Conservation (phyloP, 2,329 filamentous ascomycete genomes). For the Xylariales sp. region DNA sequence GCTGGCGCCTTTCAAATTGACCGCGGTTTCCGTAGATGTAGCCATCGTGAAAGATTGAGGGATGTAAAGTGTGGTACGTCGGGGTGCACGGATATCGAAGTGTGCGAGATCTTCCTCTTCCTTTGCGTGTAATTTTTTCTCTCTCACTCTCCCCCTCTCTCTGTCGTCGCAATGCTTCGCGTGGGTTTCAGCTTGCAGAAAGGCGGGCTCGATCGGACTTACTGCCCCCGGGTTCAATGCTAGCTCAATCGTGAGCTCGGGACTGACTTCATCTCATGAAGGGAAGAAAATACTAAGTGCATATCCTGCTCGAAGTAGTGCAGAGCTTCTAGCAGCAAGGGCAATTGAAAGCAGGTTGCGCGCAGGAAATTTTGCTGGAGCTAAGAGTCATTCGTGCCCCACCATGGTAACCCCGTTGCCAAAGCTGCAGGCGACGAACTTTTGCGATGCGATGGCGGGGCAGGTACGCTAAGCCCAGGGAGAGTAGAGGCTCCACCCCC, state of each 20-base stretch:
- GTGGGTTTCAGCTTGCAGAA: too few species aligned
- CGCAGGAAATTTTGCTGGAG: not conserved
- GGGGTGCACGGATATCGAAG: not conserved
- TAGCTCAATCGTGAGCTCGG: constrained; percentile 9
- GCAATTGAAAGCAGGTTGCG: too few species aligned
- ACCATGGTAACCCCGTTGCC: not conserved
- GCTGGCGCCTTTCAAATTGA: constrained; percentile 10
- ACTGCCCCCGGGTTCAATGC: not conserved
- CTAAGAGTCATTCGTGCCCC: not conserved
- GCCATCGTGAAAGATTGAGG: constrained; percentile 15
- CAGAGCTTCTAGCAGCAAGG: not conserved
- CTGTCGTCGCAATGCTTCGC: too few species aligned
- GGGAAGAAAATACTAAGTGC: too few species aligned
- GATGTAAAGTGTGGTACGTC: constrained; percentile 1
- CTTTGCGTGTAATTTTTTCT: too few species aligned
- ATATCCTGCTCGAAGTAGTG: not conserved
- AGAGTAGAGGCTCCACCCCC: too few species aligned
- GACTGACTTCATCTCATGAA: not conserved
- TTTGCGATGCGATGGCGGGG: too few species aligned
- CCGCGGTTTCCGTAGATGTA: constrained; percentile 16
- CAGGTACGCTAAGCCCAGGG: too few species aligned
- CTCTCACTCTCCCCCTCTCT: too few species aligned
- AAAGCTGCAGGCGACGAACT: too few species aligned
- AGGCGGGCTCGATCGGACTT: too few species aligned
- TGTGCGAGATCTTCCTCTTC: not conserved